Base-by-base conservation (phyloP, 1,284 basidiomycete genomes). In the Gymnopus androsaceus region DNA sequence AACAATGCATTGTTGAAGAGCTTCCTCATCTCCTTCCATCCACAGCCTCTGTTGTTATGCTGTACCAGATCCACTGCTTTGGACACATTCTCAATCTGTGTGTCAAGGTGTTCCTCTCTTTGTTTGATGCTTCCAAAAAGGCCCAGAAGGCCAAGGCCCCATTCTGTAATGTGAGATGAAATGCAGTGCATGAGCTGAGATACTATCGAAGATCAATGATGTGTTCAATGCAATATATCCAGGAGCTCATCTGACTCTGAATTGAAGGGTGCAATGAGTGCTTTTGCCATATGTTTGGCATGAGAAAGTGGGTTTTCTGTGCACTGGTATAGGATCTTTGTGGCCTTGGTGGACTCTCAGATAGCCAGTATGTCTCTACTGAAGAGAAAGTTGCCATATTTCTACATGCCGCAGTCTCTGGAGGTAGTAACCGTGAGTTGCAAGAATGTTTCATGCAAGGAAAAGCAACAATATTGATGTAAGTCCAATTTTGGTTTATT, bases 371-470 rank as follows among this genome's bases (percentile, higher is more conserved):
- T 51, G 59, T 67, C 21, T 40, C 56, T 36, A 44, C 59, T 7
- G 60, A 67, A 34, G 66, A 68, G 51, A 64, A 67, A 54, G 54
- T 68, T n/a, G 64, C 59, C 7, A 66, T 64, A 5, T 69, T 67
- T 48, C 58, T 65, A 15, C 55, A 63, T 45, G 48, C 63, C 36
- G 59, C 63, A 30, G 50, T 54, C 4, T 65, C 58, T 23, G 62
- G 64, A 9, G 23, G 38, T 12, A 57, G 44, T 21, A 58, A 36
- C 17, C 40, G 59, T 9, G 30, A 64, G 30, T 41, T 66, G 3
- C 61, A 64, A 40, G 65, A 67, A 46, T 45, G 55, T 1, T 67
- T 69, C 31, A 66, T 67, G 47, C 44, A 57, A 9, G 66, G 66
- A 55, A 59, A 56, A 30, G 64, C 64, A 31, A 69, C 68, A 14